Conservation (phyloP, 305 asterid genomes). For the Rubia tinctorum region DNA sequence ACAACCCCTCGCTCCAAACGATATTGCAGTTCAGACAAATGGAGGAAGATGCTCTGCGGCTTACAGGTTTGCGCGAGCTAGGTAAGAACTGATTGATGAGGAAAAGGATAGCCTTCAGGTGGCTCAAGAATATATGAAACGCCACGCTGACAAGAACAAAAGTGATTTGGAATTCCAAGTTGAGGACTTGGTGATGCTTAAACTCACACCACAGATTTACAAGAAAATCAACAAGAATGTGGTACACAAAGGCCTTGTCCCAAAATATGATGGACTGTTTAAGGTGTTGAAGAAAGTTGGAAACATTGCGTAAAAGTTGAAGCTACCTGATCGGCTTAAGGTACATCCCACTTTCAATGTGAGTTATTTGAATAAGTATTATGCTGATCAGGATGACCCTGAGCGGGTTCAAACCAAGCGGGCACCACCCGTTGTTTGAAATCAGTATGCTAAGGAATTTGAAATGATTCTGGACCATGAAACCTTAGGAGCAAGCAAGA, state of each 20-base stretch:
- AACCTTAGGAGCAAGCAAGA: neutral
- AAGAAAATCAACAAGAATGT: no score
- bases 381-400: neutral
- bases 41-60: neutral
- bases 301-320: neutral
- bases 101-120: neutral
- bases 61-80: neutral
- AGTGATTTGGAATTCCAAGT: neutral
- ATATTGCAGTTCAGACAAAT: neutral
- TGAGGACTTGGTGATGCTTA: neutral
- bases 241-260: no score
- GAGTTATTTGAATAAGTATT: neutral
- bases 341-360: neutral
- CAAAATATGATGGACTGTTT: neutral
- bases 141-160: neutral
- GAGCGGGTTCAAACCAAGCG: neutral
- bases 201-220: neutral
- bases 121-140: neutral
- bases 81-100: neutral
- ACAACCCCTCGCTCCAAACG: neutral
- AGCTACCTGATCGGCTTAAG: neutral
- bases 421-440: neutral
- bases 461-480: neutral
- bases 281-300: neutral
- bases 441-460: neutral